Percentiles rank a stretch among this genome's conserved stretches.
Conservation (phyloP, 805 yeast species). For the Saccharomycopsis malanga region DNA sequence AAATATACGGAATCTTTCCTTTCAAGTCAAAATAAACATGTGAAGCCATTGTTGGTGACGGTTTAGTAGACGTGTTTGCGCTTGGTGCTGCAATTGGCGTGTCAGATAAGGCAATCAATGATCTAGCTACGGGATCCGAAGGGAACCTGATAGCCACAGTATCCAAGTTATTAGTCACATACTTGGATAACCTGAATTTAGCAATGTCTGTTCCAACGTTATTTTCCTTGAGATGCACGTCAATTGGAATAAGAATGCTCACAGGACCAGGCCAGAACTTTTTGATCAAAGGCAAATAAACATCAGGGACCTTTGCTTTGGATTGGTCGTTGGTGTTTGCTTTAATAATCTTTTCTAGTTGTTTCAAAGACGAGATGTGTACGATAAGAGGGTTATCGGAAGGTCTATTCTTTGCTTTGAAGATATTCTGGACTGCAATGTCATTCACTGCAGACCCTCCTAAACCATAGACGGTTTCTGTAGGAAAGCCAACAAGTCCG, state of each 20-base stretch:
- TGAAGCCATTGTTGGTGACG: conserved; percentile 83
- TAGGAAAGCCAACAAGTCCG: conserved; percentile 84
- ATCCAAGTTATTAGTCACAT: conserved; percentile 79
- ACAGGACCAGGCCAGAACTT: conserved; percentile 96
- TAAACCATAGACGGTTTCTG: conserved; percentile 95
- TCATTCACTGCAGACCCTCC: conserved; percentile 82
- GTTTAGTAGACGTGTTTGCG: conserved; percentile 93
- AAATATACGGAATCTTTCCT: conserved; percentile 71
- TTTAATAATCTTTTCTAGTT: conserved; percentile 56
- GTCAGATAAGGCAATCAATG: conserved; percentile 75
- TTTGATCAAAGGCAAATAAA: conserved; percentile 56
- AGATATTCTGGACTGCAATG: conserved; percentile 67
- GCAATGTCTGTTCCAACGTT: conserved; percentile 34
- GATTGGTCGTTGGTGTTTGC: conserved; percentile 27
- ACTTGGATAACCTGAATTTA: conserved; percentile 42
- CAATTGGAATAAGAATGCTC: conserved; percentile 71
- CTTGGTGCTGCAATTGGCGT: conserved; percentile 96
- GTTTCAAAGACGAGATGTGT: conserved; percentile 74
- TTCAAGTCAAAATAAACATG: conserved; percentile 80
- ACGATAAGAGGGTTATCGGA: conserved; percentile 92
- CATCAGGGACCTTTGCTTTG: conserved; percentile 51
- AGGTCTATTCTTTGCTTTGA: conserved; percentile 86
- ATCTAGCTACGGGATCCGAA: conserved; percentile 79
- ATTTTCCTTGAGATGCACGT: conserved; percentile 4
- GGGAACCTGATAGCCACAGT: conserved; percentile 95